Evolutionary conservation across 345 rosid species (phyloP), one percentile per base, ranked within the genome.

Genomic region (Eucalyptus erythrocorys): DNA sequence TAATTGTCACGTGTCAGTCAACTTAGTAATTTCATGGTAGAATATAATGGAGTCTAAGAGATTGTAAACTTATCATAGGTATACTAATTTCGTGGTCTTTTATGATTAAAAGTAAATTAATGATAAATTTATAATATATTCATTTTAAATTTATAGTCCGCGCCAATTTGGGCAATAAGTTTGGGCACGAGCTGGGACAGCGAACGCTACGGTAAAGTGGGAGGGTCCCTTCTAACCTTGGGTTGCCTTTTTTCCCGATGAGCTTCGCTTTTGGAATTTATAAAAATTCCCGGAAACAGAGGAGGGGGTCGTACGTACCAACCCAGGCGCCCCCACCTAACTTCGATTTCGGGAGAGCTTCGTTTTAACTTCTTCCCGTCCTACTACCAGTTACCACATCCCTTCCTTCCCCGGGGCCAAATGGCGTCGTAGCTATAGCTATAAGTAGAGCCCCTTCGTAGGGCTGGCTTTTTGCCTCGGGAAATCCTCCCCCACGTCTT

Each of bases 21-120:
- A 51, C 2, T 8, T 0, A 21, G 0, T 2, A 51, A 19, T 51
- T 51, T 21, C 4, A 2, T 1, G 2, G 0, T 0, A 24, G 6
- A 55, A 55, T 55, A 2, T 24, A 9, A 2, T 10, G 61, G 1
- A 55, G 24, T 22, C 6, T 9, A 55, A 55, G 27, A 6, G 12
- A 24, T 12, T 55, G 30, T 24, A 24, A 55, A 55, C 27, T 55
- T 55, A 9, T 24, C 2, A 55, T 7, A 7, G 0, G 2, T 21
- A 2, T 21, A 7, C 0, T 8, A 4, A 51, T 51, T 3, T 51
- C 0, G 24, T 51, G 10, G 1, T 51, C 3, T 51, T 21, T 51
- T 51, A 51, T 51, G 4, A 19, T 51, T 51, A 51, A 19, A 51
- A n/a, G n/a, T n/a, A n/a, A n/a, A n/a, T n/a, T n/a, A n/a, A n/a